These are phyloP conservation scores for Gossypium arboreum DNA, from an alignment of 345 rosid species.

Conservation along the genomic window DNA sequence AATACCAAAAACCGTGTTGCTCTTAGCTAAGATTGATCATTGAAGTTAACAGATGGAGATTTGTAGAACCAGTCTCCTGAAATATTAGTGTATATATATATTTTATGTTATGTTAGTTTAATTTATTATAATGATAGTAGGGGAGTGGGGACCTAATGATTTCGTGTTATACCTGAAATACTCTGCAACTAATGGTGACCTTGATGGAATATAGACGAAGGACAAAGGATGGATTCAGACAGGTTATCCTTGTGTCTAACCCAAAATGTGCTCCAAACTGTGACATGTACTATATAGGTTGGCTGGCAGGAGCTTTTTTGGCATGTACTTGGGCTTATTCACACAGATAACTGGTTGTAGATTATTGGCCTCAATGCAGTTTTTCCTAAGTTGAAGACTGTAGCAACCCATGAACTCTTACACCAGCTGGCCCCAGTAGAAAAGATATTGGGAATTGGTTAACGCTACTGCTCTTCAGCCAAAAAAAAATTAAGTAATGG, in stretches of 20 bases:
- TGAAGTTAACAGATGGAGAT: neutral
- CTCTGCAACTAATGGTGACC: neutral
- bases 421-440: neutral
- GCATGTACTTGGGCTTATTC: neutral
- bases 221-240: conserved; percentile 1
- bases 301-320: neutral
- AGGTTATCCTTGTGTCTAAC: neutral
- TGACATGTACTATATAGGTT: neutral
- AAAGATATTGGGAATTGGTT: no score
- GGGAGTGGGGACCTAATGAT: conserved; percentile 13
- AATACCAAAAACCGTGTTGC: neutral
- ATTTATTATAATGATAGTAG: neutral
- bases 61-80: neutral
- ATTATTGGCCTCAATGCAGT: neutral
- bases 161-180: neutral
- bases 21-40: neutral
- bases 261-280: neutral
- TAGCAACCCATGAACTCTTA: neutral
- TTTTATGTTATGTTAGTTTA: neutral
- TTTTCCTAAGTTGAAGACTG: neutral
- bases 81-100: neutral
- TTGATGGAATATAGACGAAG: neutral
- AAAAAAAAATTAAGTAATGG: no score
- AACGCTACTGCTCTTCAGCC: no score
- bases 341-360: neutral